Percentiles rank a stretch among this genome's conserved stretches.
These are phyloP conservation scores for Amaranthus cruentus DNA, from an alignment of 148 eudicot genomes.

Conservation along the genomic window DNA sequence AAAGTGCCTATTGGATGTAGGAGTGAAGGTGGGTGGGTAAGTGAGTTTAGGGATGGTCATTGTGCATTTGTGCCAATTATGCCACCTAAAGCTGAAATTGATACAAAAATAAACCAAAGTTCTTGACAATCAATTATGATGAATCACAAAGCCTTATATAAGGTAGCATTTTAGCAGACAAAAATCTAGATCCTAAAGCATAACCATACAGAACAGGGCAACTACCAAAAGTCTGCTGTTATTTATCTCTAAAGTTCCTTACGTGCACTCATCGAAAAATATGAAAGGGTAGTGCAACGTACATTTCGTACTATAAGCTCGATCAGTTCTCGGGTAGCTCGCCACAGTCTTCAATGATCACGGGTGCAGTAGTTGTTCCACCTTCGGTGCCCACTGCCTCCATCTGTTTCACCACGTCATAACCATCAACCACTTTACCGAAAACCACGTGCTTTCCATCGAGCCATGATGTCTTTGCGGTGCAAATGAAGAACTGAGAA, in stretches of 20 bases:
- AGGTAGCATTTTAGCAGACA: neutral
- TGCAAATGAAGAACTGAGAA: slow-evolving; percentile 75
- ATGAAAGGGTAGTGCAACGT: too few species aligned
- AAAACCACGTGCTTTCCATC: slow-evolving; percentile 75
- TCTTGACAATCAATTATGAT: too few species aligned
- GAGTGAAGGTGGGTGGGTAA: too few species aligned
- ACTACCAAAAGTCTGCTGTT: neutral
- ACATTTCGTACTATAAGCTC: neutral
- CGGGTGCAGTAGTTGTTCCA: slow-evolving; percentile 41
- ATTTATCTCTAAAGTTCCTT: too few species aligned
- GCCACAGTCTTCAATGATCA: slow-evolving; percentile 65
- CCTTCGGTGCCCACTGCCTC: slow-evolving; percentile 47
- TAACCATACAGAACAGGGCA: neutral
- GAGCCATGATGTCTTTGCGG: slow-evolving; percentile 63
- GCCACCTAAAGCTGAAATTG: too few species aligned
- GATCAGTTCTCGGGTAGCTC: slow-evolving; percentile 33
- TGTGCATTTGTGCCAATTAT: too few species aligned
- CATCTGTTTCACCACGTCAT: slow-evolving; percentile 48
- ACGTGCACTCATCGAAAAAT: too few species aligned
- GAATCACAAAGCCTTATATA: too few species aligned
- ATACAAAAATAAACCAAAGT: too few species aligned
- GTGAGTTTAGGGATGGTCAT: too few species aligned
- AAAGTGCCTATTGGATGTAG: too few species aligned
- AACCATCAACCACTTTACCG: slow-evolving; percentile 60
- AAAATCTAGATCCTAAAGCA: neutral